phyloP scores from a whole-genome alignment of 306 rosid genomes.

The Malus asiatica region DNA sequence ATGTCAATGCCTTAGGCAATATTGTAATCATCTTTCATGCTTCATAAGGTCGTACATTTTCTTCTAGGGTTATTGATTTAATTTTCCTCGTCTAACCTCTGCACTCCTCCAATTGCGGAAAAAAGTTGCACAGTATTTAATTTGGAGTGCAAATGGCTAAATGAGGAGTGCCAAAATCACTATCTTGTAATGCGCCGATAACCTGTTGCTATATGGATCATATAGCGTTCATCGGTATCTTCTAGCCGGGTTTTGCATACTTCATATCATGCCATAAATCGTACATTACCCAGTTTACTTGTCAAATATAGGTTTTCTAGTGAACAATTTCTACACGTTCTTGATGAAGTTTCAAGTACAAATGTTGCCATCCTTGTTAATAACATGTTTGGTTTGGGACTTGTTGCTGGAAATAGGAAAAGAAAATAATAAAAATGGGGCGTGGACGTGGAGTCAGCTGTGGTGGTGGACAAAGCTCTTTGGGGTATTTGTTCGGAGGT shows the following conservation, averaged over 20 bases:
- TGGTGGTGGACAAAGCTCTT: constrained; percentile 83
- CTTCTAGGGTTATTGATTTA: not conserved
- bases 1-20: not conserved
- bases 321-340: not conserved
- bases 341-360: not conserved
- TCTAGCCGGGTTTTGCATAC: not conserved
- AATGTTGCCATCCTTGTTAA: not conserved
- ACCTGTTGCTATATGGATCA: not conserved
- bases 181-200: not conserved
- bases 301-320: not conserved
- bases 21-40: not conserved
- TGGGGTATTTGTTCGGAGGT: constrained; percentile 75
- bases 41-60: not conserved
- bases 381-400: not conserved
- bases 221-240: not conserved
- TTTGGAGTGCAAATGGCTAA: not conserved
- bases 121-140: no score
- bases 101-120: no score
- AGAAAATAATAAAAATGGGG: constrained; percentile 37
- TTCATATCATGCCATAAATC: not conserved
- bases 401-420: not conserved
- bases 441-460: constrained; percentile 85
- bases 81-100: no score
- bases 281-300: not conserved
- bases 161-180: no score